These are phyloP conservation scores for Penicillium sp. DNA, from an alignment of 2,329 filamentous ascomycete species.

Conservation along the genomic window DNA sequence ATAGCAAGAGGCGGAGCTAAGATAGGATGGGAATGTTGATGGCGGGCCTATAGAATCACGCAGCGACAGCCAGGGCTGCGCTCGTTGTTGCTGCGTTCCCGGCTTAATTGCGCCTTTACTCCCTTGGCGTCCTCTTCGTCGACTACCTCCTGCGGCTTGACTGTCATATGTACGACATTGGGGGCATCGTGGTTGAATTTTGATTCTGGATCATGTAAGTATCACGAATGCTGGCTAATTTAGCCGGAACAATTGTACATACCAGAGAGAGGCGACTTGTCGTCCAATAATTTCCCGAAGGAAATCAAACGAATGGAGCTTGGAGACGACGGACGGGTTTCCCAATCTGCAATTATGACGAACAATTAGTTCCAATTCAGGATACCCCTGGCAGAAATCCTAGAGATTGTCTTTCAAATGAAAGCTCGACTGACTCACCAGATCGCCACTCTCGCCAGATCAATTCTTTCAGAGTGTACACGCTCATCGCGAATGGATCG, in stretches of 20 bases:
- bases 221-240: background rate
- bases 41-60: constrained; percentile 55
- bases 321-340: constrained; percentile 78
- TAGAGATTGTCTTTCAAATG: background rate
- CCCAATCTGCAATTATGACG: constrained; percentile 64
- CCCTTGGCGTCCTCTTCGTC: constrained; percentile 76
- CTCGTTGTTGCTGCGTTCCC: constrained; percentile 56
- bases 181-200: constrained; percentile 71
- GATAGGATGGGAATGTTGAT: background rate
- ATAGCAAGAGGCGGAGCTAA: background rate
- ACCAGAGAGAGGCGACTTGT: constrained; percentile 84
- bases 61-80: constrained; percentile 63
- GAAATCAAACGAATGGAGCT: constrained; percentile 88
- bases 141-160: constrained; percentile 78
- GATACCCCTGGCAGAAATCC: background rate
- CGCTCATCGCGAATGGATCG: constrained; percentile 85
- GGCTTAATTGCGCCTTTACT: constrained; percentile 53
- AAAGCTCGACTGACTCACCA: constrained; percentile 45
- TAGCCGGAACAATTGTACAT: constrained; percentile 34
- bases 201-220: constrained; percentile 59
- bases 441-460: constrained; percentile 90
- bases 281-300: constrained; percentile 86
- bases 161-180: constrained; percentile 93
- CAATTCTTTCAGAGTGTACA: constrained; percentile 91
- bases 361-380: background rate